Percentiles rank a stretch among this genome's conserved stretches.
These are phyloP conservation scores for Mediolabrus comicus DNA, from an alignment of 108 stramenopile genomes.

Conservation along the genomic window DNA sequence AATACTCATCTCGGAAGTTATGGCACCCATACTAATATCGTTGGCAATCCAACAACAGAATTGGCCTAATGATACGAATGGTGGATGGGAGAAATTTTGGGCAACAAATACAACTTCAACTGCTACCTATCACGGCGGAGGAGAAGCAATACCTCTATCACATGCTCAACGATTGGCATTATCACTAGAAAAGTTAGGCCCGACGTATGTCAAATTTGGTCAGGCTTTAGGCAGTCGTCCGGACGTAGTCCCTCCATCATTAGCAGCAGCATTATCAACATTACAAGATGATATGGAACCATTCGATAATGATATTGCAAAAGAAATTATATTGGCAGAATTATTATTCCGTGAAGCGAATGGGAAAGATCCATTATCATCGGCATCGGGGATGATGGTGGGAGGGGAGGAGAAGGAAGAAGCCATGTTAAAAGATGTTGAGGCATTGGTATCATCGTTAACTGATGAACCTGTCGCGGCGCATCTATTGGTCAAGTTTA, in stretches of 20 bases:
- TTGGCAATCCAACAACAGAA: neutral
- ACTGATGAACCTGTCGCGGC: conserved; percentile 26
- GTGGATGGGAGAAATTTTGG: conserved; percentile 44
- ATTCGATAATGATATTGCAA: conserved; percentile 55
- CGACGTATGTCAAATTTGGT: conserved; percentile 81
- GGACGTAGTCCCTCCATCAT: conserved; percentile 61
- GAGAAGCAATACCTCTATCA: neutral
- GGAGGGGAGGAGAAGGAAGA: neutral
- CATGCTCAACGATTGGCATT: conserved; percentile 55
- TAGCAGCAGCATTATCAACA: conserved; percentile 53
- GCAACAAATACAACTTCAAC: neutral
- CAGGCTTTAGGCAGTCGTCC: conserved; percentile 73
- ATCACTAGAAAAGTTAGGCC: conserved; percentile 63
- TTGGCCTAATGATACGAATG: conserved; percentile 10
- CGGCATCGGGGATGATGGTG: neutral
- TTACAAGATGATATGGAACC: conserved; percentile 77
- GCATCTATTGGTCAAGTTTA: conserved; percentile 55
- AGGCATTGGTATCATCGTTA: conserved; percentile 16
- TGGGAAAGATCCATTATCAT: neutral
- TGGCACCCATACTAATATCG: conserved; percentile 12
- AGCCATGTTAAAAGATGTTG: conserved; percentile 12
- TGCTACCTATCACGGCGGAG: neutral
- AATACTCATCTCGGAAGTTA: conserved; percentile 13
- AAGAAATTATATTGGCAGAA: conserved; percentile 52
- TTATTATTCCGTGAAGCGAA: conserved; percentile 5